These are phyloP conservation scores for Grosmannia penicillata DNA, from an alignment of 2,329 filamentous ascomycete genomes.

Conservation along the genomic window DNA sequence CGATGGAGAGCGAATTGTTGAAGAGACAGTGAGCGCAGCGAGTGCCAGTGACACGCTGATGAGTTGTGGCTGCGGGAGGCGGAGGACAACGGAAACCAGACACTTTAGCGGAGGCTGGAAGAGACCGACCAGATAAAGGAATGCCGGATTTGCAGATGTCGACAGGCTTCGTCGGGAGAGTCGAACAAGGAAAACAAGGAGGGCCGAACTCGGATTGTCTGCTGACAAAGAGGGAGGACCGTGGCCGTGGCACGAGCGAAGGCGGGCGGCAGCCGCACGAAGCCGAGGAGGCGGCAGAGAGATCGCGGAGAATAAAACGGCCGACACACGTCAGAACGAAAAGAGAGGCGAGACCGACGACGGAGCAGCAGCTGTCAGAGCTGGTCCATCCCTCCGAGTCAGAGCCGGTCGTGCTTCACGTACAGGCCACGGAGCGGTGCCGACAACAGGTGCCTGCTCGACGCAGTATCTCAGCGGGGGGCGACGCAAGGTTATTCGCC, in stretches of 20 bases:
- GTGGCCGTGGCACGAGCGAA: neutral
- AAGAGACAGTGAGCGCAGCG: neutral
- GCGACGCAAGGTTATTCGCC: too few species aligned
- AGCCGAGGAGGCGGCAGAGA: too few species aligned
- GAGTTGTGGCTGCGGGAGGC: neutral
- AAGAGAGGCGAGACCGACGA: neutral
- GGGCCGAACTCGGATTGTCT: too few species aligned
- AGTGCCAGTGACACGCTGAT: neutral
- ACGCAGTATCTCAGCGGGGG: too few species aligned
- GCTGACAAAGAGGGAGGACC: neutral
- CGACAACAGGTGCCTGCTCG: too few species aligned
- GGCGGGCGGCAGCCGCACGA: too few species aligned
- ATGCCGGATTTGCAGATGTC: too few species aligned
- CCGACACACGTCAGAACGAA: too few species aligned
- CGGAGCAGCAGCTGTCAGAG: slow-evolving; percentile 3
- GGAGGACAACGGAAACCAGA: neutral
- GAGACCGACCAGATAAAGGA: too few species aligned
- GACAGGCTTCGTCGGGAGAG: too few species aligned
- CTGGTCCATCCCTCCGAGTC: slow-evolving; percentile 1
- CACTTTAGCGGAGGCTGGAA: neutral
- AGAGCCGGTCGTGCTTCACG: neutral
- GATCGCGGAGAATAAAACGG: neutral
- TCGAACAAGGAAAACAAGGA: too few species aligned
- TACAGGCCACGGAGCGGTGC: neutral
- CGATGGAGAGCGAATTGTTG: neutral